Conservation (phyloP, 164 flowering plant species). For the Paratinospora sagittata region DNA sequence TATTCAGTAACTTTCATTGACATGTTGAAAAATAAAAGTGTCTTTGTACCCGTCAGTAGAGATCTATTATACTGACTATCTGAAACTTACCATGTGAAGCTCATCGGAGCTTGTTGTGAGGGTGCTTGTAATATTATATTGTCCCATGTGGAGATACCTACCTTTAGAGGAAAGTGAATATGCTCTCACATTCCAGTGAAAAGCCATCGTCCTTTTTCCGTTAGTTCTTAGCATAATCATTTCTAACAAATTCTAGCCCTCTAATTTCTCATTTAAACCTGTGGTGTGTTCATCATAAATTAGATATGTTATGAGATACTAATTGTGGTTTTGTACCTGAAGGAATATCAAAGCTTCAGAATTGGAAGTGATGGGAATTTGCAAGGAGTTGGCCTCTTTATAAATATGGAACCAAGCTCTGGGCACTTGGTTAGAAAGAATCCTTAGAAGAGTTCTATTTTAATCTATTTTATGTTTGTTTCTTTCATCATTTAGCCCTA, state of each 20-base stretch:
- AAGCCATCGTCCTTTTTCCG: neutral
- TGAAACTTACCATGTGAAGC: neutral
- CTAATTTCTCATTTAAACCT: neutral
- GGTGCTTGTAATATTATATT: neutral
- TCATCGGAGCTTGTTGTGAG: neutral
- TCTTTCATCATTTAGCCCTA: neutral
- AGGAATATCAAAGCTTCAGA: slow-evolving; percentile 93
- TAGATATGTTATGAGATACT: neutral
- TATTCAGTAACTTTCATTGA: neutral
- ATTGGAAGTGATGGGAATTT: slow-evolving; percentile 93
- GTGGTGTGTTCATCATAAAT: neutral
- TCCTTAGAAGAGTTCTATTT: neutral
- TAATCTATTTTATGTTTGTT: neutral
- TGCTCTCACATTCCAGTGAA: neutral
- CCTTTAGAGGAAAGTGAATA: neutral
- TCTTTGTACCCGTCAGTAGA: neutral
- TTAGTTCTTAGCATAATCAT: neutral
- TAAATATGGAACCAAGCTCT: slow-evolving; percentile 66
- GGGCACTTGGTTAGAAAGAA: slow-evolving; percentile 73
- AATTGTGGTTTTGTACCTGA: slow-evolving; percentile 18
- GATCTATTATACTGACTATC: neutral
- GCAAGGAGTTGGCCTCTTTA: slow-evolving; percentile 90
- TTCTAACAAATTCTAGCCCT: neutral
- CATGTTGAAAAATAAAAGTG: neutral
- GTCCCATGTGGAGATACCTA: neutral